Evolutionary conservation across 768 basidiomycete species (phyloP).

Genomic region (Tulasnella sp.): DNA sequence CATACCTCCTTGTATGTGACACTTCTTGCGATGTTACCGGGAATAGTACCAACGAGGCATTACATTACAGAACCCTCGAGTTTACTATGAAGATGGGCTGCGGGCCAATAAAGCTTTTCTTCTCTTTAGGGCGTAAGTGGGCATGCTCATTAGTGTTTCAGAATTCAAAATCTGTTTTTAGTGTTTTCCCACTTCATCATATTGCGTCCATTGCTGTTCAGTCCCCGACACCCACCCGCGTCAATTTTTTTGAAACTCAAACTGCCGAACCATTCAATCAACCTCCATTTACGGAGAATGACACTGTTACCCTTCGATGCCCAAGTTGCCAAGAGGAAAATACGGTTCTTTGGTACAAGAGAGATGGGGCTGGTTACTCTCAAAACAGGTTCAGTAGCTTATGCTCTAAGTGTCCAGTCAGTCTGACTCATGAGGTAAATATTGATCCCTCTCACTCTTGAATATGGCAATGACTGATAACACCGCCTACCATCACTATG

Average conservation of each 20-base stretch:
- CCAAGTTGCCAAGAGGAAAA: background rate
- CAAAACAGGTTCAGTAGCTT: slow-evolving; percentile 21
- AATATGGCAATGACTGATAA: too few relatives aligned
- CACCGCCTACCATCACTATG: too few relatives aligned
- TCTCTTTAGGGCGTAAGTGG: background rate
- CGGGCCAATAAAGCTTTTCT: background rate
- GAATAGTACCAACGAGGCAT: background rate
- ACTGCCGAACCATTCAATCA: slow-evolving; percentile 15
- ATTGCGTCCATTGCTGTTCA: too few relatives aligned
- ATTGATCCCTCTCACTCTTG: too few relatives aligned
- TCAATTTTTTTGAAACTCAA: background rate
- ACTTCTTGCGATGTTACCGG: too few relatives aligned
- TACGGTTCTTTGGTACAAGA: slow-evolving; percentile 16
- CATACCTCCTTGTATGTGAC: slow-evolving; percentile 14
- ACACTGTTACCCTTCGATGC: background rate
- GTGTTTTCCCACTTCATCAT: too few relatives aligned
- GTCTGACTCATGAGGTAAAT: too few relatives aligned
- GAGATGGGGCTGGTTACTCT: slow-evolving; percentile 16
- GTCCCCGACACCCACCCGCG: slow-evolving; percentile 3
- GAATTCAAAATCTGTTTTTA: too few relatives aligned
- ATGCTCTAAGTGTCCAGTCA: too few relatives aligned
- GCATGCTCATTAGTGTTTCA: too few relatives aligned
- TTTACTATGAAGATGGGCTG: slow-evolving; percentile 17
- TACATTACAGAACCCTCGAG: slow-evolving; percentile 17
- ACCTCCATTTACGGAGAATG: background rate